Evolutionary conservation across 306 rosid species (phyloP), one percentile per base, ranked within the genome.

Genomic region (Echinosophora koreensis): DNA sequence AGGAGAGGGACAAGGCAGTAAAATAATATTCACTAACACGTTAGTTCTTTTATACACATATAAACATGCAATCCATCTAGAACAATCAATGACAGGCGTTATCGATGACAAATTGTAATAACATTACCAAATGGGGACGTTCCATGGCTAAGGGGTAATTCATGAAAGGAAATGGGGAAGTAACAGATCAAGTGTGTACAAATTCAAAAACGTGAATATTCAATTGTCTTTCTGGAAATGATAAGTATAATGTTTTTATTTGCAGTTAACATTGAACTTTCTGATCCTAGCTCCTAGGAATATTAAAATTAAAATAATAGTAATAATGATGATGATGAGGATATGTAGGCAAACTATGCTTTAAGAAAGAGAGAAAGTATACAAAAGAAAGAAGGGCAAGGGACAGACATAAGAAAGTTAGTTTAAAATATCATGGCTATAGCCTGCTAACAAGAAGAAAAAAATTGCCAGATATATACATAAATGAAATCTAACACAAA

Each of bases 31-130:
- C 42, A 30, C 55, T 27, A 47, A 71, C 49, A 11, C 6, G 3
- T 16, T 22, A 6, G 15, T 52, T 30, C 56, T 51, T 79, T 35
- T 11, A 69, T 61, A 66, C 17, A 51, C 51, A 34, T 60, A 61
- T 46, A 73, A 68, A 41, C 47, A 59, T 50, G 80, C 37, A 59
- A 73, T 35, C 46, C 55, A 39, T 17, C 66, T 59, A 57, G 66
- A 51, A 27, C 27, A 67, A 57, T 52, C 27, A 67, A 57, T 52
- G 58, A 57, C 44, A 55, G 64, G 8, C 3, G 6, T 51, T 34
- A 34, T 56, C 30, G 67, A 66, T 38, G 52, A 67, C 42, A 60
- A 63, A 15, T 38, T 27, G 41, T 14, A 35, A 42, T 42, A 72
- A 51, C 41, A 71, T 63, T 56, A 69, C 71, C 66, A 74, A 52